Conservation (phyloP, 2,329 filamentous ascomycete species). For the Alternaria solani region DNA sequence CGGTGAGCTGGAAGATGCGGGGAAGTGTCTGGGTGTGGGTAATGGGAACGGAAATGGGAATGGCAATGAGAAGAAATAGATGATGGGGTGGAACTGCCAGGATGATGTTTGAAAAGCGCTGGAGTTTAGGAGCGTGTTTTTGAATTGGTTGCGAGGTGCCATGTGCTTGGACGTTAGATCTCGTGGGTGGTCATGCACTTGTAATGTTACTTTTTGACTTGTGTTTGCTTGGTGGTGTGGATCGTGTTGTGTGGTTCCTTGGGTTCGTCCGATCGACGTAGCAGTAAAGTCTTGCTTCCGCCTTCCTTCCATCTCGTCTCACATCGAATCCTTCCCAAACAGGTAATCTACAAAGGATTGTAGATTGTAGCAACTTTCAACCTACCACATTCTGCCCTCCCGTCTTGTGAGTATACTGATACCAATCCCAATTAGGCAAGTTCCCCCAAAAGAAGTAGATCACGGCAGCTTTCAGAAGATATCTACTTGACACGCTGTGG, state of each 20-base stretch:
- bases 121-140: conserved; percentile 13
- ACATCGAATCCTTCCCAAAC: neutral
- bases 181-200: conserved; percentile 1
- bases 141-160: neutral
- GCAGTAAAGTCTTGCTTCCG: neutral
- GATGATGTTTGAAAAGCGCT: conserved; percentile 11
- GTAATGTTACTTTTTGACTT: neutral
- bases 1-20: conserved; percentile 44
- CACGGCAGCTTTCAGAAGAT: neutral
- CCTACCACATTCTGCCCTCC: neutral
- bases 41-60: conserved; percentile 22
- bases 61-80: conserved; percentile 10
- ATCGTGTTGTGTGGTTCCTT: neutral
- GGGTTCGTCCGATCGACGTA: neutral
- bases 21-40: conserved; percentile 48
- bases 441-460: neutral
- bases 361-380: neutral
- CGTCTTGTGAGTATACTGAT: too few relatives aligned
- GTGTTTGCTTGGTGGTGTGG: neutral
- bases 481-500: neutral
- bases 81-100: neutral
- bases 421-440: neutral
- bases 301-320: neutral
- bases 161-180: neutral
- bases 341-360: neutral